Conservation (phyloP, 495 filamentous ascomycete species). For the Cudoniella acicularis region DNA sequence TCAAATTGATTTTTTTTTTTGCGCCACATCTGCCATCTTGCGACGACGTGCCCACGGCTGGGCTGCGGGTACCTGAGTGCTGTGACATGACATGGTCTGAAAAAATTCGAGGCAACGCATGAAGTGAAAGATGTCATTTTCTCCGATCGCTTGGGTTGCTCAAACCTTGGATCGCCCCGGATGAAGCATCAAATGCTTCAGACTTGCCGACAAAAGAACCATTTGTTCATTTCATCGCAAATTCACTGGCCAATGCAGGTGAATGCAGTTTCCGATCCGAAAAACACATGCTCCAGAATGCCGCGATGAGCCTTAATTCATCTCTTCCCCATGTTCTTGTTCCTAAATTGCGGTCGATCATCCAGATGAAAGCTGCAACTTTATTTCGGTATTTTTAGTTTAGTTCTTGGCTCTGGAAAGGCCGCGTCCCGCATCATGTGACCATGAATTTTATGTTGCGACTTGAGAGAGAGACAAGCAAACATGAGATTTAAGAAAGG, state of each 20-base stretch:
- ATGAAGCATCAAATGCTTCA: conserved; percentile 8
- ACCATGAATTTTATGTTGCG: no score
- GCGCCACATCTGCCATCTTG: not conserved
- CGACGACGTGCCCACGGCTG: no score
- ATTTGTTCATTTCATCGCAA: not conserved
- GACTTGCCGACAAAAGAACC: not conserved
- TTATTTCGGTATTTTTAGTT: no score
- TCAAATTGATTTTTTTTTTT: not conserved
- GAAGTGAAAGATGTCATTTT: conserved; percentile 8
- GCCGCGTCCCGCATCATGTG: no score
- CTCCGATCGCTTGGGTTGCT: conserved; percentile 2
- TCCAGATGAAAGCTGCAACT: no score
- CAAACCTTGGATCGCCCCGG: not conserved
- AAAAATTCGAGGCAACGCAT: conserved; percentile 10
- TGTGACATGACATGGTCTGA: not conserved
- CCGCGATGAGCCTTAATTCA: no score
- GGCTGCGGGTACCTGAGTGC: not conserved
- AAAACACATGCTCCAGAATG: no score
- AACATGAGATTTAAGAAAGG: no score
- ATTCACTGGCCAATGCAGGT: not conserved
- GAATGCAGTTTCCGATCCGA: not conserved
- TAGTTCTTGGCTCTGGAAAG: no score
- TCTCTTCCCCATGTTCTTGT: no score
- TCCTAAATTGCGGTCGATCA: no score
- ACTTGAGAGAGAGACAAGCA: no score